Evolutionary conservation across 305 asterid species (phyloP), one percentile per base, ranked within the genome.

Genomic region (Ilex paraguariensis): DNA sequence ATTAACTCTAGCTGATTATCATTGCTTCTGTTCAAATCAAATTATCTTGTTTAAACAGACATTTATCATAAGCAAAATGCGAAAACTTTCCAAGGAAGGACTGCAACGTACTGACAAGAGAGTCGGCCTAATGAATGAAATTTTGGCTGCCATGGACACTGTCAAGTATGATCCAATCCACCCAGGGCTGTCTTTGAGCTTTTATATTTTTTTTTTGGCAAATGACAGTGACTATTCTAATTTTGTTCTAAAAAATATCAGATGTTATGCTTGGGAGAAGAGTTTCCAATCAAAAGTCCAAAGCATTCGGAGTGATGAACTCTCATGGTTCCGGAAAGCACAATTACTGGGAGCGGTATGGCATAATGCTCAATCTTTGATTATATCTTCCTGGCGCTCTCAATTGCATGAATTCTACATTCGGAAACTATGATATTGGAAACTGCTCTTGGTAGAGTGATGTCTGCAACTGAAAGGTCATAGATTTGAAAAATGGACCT

Each of bases 61-160:
- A 44, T 54, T 67, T 53, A 79, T 88, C 16, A 81, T 91, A 72
- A 84, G 95, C 82, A 87, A 73, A 80, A 88, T 87, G 90, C 90
- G 85, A 72, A 86, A 83, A 71, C 77, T 88, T 74, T 83, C 98
- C 54, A 91, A 81, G 79, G 98, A 84, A 76, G 98, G 96, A 66
- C 74, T 91, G 75, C 92, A 72, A 65, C 84, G 83, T 48, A 86
- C 95, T 2, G 98, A 91, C 85, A 88, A 80, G 77, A 83, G 98
- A 73, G 92, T 91, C 61, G 94, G 98, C 54, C 92, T 91, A 67
- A 88, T 85, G 89, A 91, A 88, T 79, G 98, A 91, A 80, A 73
- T 91, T 69, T 75, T 91, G 84, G 87, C 92, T 66, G 96, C 96
- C 54, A 88, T 91, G 96, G 98, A 88, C 84, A 77, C 81, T 60